phyloP scores from a whole-genome alignment of 257 asterid species.

The Datura wrightii region DNA sequence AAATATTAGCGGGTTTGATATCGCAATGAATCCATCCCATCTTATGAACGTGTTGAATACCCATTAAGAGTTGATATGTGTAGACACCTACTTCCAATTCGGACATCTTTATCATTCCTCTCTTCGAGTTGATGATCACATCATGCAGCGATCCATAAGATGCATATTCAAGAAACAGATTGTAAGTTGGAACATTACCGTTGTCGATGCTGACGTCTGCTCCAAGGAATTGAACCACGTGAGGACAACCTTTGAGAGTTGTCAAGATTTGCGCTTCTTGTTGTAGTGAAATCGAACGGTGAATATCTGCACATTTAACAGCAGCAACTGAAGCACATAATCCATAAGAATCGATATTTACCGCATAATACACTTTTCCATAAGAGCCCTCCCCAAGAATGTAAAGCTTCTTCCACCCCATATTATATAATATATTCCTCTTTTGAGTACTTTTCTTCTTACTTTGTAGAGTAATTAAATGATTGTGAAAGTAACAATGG shows the following conservation, averaged over 20 bases:
- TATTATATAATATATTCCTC: no score
- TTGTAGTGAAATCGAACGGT: no score
- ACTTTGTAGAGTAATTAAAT: no score
- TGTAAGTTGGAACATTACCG: background rate
- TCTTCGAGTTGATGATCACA: slow-evolving; percentile 10
- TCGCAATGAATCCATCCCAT: slow-evolving; percentile 38
- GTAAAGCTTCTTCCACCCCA: no score
- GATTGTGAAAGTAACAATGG: no score
- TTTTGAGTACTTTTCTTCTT: no score
- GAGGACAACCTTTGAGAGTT: background rate
- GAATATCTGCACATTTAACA: background rate
- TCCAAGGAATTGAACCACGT: slow-evolving; percentile 25
- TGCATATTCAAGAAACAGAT: slow-evolving; percentile 31
- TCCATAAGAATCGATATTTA: no score
- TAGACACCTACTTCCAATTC: slow-evolving; percentile 25
- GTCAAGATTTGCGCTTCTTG: no score
- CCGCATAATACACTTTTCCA: no score
- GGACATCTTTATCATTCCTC: slow-evolving; percentile 18
- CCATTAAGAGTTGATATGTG: slow-evolving; percentile 20
- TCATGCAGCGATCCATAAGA: background rate
- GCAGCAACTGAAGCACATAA: background rate
- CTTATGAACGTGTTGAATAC: background rate
- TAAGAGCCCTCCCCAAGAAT: no score
- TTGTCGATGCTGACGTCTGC: background rate
- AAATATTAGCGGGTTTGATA: slow-evolving; percentile 32